phyloP scores from a whole-genome alignment of 495 filamentous ascomycete species.

The Daldinia caldariorum region DNA sequence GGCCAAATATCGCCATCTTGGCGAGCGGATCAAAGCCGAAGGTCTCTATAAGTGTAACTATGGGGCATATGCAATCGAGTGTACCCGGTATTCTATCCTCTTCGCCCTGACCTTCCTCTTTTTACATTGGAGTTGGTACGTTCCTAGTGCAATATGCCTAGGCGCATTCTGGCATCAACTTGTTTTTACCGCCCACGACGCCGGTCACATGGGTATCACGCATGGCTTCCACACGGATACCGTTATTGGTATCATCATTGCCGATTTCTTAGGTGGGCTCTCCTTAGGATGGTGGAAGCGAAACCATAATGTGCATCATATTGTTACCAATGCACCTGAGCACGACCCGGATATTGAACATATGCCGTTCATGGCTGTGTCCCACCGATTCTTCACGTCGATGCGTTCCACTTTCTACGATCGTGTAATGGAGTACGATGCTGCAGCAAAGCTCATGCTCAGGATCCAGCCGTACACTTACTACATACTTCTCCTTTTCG shows the following conservation, averaged over 20 bases:
- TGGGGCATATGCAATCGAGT: slow-evolving; percentile 79
- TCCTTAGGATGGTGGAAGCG: slow-evolving; percentile 97
- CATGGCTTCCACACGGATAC: slow-evolving; percentile 85
- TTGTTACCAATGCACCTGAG: slow-evolving; percentile 95
- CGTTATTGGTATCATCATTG: slow-evolving; percentile 87
- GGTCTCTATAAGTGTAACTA: slow-evolving; percentile 90
- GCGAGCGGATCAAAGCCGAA: slow-evolving; percentile 74
- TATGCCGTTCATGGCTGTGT: slow-evolving; percentile 94
- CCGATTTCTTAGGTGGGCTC: slow-evolving; percentile 90
- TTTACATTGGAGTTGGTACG: slow-evolving; percentile 78
- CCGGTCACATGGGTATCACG: slow-evolving; percentile 97
- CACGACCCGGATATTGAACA: slow-evolving; percentile 98
- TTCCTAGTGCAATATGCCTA: slow-evolving; percentile 75
- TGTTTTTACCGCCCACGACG: slow-evolving; percentile 94
- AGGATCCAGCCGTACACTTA: slow-evolving; percentile 84
- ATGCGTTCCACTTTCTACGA: slow-evolving; percentile 92
- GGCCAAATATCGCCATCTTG: slow-evolving; percentile 78
- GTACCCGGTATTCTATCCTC: slow-evolving; percentile 77
- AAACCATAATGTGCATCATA: slow-evolving; percentile 97
- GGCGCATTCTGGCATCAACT: slow-evolving; percentile 95
- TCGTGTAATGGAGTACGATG: slow-evolving; percentile 84
- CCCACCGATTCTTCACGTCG: slow-evolving; percentile 80
- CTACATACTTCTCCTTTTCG: slow-evolving; percentile 84
- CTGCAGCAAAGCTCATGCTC: slow-evolving; percentile 74
- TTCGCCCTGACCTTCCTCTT: slow-evolving; percentile 70